These are phyloP conservation scores for Solanum tacnaense DNA, from an alignment of 257 asterid species.

Conservation along the genomic window DNA sequence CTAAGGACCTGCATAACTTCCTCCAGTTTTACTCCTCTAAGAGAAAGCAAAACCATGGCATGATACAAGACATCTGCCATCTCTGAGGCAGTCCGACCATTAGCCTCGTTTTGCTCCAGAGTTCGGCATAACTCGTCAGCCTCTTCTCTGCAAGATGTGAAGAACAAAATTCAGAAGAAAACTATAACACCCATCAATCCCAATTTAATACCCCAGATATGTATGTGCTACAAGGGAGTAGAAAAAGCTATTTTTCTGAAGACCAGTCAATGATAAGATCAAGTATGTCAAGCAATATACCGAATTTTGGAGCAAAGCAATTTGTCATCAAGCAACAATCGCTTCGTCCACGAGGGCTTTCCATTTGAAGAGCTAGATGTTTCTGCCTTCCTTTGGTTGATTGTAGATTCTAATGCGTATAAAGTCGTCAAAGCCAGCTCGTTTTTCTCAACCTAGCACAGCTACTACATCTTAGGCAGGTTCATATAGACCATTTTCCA, in stretches of 20 bases:
- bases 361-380: slow-evolving; percentile 18
- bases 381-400: slow-evolving; percentile 50
- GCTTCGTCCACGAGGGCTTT: slow-evolving; percentile 81
- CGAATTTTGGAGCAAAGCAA: slow-evolving; percentile 72
- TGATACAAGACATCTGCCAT: slow-evolving; percentile 83
- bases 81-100: slow-evolving; percentile 55
- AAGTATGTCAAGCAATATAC: slow-evolving; percentile 13
- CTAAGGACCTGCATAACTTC: slow-evolving; percentile 69
- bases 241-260: background rate
- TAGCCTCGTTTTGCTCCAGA: slow-evolving; percentile 65
- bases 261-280: background rate
- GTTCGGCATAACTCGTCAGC: slow-evolving; percentile 85
- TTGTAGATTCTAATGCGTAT: slow-evolving; percentile 61
- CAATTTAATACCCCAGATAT: background rate
- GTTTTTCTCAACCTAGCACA: slow-evolving; percentile 35
- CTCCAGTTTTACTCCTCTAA: slow-evolving; percentile 58
- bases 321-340: slow-evolving; percentile 46
- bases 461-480: background rate
- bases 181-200: background rate
- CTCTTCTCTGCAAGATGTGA: slow-evolving; percentile 48
- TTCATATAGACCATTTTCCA: background rate
- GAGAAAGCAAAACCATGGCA: slow-evolving; percentile 61
- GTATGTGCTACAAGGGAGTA: background rate
- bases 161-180: background rate
- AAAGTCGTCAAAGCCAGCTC: slow-evolving; percentile 55